phyloP scores from a whole-genome alignment of 2,329 filamentous ascomycete species.

The Paramyrothecium roridum region DNA sequence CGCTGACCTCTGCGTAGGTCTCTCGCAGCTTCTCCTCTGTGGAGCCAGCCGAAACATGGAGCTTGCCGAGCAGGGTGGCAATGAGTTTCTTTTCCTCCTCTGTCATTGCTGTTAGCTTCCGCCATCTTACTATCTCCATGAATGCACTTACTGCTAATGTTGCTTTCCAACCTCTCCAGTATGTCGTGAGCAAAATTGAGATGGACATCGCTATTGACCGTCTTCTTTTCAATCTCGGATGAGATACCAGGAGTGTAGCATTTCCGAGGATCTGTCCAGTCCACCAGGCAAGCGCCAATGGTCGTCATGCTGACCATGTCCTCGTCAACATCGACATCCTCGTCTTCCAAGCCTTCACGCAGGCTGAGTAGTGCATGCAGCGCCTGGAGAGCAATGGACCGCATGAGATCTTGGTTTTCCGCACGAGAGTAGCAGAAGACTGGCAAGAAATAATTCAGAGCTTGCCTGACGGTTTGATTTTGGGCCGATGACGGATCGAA shows the following conservation, averaged over 20 bases:
- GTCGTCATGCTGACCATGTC: constrained; percentile 76
- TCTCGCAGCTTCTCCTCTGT: constrained; percentile 55
- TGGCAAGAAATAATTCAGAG: constrained; percentile 88
- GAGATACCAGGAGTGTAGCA: constrained; percentile 52
- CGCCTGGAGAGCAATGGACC: constrained; percentile 67
- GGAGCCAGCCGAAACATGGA: constrained; percentile 71
- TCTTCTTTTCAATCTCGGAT: constrained; percentile 57
- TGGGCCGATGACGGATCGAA: constrained; percentile 80
- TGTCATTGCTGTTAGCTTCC: constrained; percentile 32
- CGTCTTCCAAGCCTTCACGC: constrained; percentile 70
- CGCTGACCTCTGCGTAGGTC: constrained; percentile 54
- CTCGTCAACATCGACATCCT: constrained; percentile 70
- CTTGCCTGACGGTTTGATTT: constrained; percentile 82
- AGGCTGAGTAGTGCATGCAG: constrained; percentile 73
- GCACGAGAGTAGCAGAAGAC: constrained; percentile 86
- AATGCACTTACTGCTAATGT: constrained; percentile 59
- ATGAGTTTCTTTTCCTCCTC: constrained; percentile 85
- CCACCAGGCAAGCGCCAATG: constrained; percentile 79
- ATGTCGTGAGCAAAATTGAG: constrained; percentile 75
- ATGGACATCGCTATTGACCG: constrained; percentile 74
- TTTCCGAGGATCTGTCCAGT: constrained; percentile 94
- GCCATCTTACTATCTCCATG: not conserved
- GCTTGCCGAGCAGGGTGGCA: constrained; percentile 74
- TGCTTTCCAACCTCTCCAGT: constrained; percentile 68
- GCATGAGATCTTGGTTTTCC: constrained; percentile 82